A percentile compares a stretch with the other conserved stretches of the same genome.
These are phyloP conservation scores for Nakazawaea holstii DNA, from an alignment of 805 yeast genomes.

Conservation along the genomic window DNA sequence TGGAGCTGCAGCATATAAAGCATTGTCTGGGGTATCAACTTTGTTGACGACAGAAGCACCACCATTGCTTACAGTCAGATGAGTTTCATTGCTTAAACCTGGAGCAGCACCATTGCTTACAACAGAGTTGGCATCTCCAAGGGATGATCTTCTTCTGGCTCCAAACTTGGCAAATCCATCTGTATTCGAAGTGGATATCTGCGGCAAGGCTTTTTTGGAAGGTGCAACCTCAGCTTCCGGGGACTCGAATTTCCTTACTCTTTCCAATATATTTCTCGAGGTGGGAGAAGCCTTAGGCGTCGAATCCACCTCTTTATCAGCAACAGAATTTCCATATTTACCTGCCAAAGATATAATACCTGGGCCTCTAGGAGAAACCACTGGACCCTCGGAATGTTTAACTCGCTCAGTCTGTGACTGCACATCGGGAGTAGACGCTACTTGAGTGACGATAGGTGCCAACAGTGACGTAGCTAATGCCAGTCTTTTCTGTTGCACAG, in stretches of 20 bases:
- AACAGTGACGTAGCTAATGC: constrained; percentile 3
- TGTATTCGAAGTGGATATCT: constrained; percentile 21
- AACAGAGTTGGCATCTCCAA: not conserved
- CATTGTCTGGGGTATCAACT: no score
- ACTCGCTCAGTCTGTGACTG: no score
- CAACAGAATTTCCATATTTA: constrained; percentile 19
- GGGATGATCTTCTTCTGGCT: constrained; percentile 20
- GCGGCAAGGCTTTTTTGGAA: constrained; percentile 18
- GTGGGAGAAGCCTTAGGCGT: constrained; percentile 13
- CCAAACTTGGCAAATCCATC: constrained; percentile 26
- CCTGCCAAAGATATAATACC: constrained; percentile 24
- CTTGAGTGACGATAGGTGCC: constrained; percentile 7
- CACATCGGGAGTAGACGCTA: not conserved
- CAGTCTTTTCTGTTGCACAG: not conserved
- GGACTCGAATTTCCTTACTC: constrained; percentile 11
- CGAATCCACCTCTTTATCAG: constrained; percentile 16
- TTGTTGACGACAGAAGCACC: not conserved
- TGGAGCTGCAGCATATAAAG: no score
- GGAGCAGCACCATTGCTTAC: not conserved
- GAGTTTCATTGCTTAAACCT: not conserved
- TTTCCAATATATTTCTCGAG: constrained; percentile 6
- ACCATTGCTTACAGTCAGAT: not conserved
- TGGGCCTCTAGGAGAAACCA: constrained; percentile 12
- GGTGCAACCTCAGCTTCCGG: constrained; percentile 15
- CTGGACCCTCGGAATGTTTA: not conserved